Percentiles rank a stretch among this genome's conserved stretches.
phyloP scores from a whole-genome alignment of 2,329 filamentous ascomycete species.

The Magnaporthiopsis poae region DNA sequence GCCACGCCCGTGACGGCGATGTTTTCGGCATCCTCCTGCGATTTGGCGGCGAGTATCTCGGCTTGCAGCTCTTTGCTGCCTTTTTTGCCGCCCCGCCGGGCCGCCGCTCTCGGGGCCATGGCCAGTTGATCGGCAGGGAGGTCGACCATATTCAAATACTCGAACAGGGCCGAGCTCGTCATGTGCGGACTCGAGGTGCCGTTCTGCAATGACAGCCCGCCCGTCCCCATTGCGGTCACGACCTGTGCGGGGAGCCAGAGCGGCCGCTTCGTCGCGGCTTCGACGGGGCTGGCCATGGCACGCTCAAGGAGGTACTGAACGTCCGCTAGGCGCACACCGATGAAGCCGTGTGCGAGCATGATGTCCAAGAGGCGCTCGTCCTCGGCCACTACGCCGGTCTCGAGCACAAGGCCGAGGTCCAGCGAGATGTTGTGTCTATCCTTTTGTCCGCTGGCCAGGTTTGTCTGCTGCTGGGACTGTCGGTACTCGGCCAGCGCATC shows the following conservation, averaged over 20 bases:
- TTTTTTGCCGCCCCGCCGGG: background rate
- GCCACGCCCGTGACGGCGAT: slow-evolving; percentile 11
- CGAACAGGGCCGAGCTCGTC: slow-evolving; percentile 39
- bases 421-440: slow-evolving; percentile 32
- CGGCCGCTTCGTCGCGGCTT: slow-evolving; percentile 6
- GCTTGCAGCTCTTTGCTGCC: slow-evolving; percentile 5
- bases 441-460: slow-evolving; percentile 16
- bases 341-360: slow-evolving; percentile 42
- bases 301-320: slow-evolving; percentile 37
- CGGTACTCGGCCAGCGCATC: slow-evolving; percentile 35
- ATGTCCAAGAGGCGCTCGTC: slow-evolving; percentile 36
- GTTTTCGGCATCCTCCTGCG: slow-evolving; percentile 7
- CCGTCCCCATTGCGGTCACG: slow-evolving; percentile 44
- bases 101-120: background rate
- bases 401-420: slow-evolving; percentile 42
- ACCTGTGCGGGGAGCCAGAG: slow-evolving; percentile 34
- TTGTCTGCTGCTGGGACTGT: slow-evolving; percentile 11
- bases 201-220: slow-evolving; percentile 43
- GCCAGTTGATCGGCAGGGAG: slow-evolving; percentile 20
- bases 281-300: slow-evolving; percentile 31
- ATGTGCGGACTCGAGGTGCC: slow-evolving; percentile 44
- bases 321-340: slow-evolving; percentile 41
- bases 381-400: slow-evolving; percentile 44
- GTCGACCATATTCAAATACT: slow-evolving; percentile 39
- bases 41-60: slow-evolving; percentile 5